Evolutionary conservation across 805 yeast species (phyloP).

Genomic region (Wickerhamomyces pijperi): DNA sequence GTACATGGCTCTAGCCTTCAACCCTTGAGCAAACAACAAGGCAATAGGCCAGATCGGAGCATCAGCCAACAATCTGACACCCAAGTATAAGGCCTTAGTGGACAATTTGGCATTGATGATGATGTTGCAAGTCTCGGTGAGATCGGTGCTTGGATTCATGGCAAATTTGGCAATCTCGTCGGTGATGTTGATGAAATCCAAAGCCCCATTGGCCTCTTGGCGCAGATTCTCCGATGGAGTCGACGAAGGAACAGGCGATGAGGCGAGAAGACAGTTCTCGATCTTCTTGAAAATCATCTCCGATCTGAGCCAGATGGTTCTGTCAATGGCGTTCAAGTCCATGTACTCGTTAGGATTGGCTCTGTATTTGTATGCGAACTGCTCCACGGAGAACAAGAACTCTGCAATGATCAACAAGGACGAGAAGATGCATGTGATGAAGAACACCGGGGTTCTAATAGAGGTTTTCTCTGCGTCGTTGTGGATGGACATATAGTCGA

Average conservation of each 20-base stretch:
- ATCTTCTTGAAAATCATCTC: conserved; percentile 49
- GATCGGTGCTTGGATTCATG: conserved; percentile 31
- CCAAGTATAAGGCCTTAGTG: conserved; percentile 50
- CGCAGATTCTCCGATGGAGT: conserved; percentile 50
- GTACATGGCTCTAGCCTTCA: conserved; percentile 49
- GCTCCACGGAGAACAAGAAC: conserved; percentile 46
- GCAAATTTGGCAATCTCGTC: conserved; percentile 39
- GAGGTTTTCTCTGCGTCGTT: conserved; percentile 58
- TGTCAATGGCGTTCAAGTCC: conserved; percentile 34
- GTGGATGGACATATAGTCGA: conserved; percentile 53
- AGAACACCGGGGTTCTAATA: conserved; percentile 65
- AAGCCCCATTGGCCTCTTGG: conserved; percentile 47
- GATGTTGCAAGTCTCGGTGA: conserved; percentile 32
- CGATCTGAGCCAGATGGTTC: conserved; percentile 55
- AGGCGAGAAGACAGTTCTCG: conserved; percentile 44
- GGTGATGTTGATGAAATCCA: conserved; percentile 38
- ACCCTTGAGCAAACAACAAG: conserved; percentile 67
- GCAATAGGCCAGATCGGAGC: conserved; percentile 86
- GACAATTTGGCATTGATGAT: conserved; percentile 41
- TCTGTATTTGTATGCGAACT: conserved; percentile 27
- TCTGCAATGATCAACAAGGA: conserved; percentile 54
- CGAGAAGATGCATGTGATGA: conserved; percentile 59
- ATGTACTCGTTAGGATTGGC: conserved; percentile 5
- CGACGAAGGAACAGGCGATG: conserved; percentile 22
- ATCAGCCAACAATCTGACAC: conserved; percentile 69